Base-by-base conservation (phyloP, 2,329 filamentous ascomycete species). In the Clonostachys solani region DNA sequence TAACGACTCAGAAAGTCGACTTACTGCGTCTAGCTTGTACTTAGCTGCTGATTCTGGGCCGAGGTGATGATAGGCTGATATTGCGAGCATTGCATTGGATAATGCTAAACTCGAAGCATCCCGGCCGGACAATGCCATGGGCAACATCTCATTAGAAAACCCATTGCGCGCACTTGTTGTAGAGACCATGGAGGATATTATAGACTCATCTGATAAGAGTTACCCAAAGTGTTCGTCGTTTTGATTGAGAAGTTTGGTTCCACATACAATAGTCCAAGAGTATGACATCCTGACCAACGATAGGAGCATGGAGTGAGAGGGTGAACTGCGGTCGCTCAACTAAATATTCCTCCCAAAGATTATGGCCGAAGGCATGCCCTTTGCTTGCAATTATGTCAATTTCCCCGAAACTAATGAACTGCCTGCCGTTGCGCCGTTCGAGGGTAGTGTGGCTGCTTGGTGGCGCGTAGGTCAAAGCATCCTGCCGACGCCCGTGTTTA, bases 151-250 rank as follows among this genome's bases (percentile, higher is more conserved):
- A 34, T 66, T 61, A 35, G 68, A 68, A 50, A 76, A 76, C 9
- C 73, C 73, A 52, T 75, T 75, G 46, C 64, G 61, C 48, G 67
- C 57, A 45, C 74, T 65, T 42, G 73, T 67, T 5, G 72, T 75
- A 5, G 72, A 75, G 41, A 74, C 69, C 64, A 76, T 74, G 16
- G 60, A 54, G 5, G 71, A 66, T 35, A 74, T 64, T 43, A 57
- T 62, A 17, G 58, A 50, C 40, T 65, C 61, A 47, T 74, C 70
- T 75, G 15, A 19, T 2, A 3, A 13, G 13, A 9, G 42, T 42
- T 29, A 49, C 46, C 4, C 10, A 12, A 16, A 13, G 3, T 12
- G 7, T 10, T 29, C 23, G 9, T 10, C 13, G 7, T 3, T 23
- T 3, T 5, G 6, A 15, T 5, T 12, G 3, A 3, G 23, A 33